Conservation (phyloP, 495 filamentous ascomycete genomes). For the Penicillium odoratum region DNA sequence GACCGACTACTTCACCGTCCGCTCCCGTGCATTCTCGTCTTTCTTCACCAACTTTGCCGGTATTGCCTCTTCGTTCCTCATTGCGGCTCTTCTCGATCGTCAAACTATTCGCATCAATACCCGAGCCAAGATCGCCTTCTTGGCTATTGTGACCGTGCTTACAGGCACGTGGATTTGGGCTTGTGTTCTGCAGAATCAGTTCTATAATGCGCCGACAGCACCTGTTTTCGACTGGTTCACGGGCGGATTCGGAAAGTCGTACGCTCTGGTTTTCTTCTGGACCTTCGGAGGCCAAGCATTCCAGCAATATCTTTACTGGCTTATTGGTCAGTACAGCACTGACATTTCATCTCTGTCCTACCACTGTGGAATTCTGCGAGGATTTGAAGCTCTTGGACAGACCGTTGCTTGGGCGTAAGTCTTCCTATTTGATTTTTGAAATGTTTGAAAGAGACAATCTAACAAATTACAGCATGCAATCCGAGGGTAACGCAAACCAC, state of each 20-base stretch:
- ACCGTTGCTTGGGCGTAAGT: conserved; percentile 37
- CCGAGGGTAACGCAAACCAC: conserved; percentile 33
- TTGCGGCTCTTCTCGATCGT: conserved; percentile 31
- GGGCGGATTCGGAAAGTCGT: conserved; percentile 32
- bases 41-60: conserved; percentile 40
- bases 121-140: conserved; percentile 29
- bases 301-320: conserved; percentile 39
- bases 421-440: neutral
- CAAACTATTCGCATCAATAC: conserved; percentile 38
- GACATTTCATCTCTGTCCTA: conserved; percentile 35
- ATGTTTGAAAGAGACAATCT: neutral
- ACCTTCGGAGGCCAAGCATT: conserved; percentile 34
- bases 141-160: conserved; percentile 26
- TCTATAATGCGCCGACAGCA: conserved; percentile 25
- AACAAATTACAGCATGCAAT: conserved; percentile 27
- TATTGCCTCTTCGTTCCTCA: conserved; percentile 33
- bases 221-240: conserved; percentile 37
- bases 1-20: conserved; percentile 36
- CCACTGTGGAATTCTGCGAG: conserved; percentile 34
- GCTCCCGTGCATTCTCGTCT: conserved; percentile 34
- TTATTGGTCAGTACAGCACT: conserved; percentile 35
- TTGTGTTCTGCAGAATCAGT: conserved; percentile 31
- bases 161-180: conserved; percentile 38
- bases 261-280: conserved; percentile 38
- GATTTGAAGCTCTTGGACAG: conserved; percentile 35